A percentile compares a stretch with the other conserved stretches of the same genome.
Conservation (phyloP, 805 yeast species). For the Ogataea neopini region DNA sequence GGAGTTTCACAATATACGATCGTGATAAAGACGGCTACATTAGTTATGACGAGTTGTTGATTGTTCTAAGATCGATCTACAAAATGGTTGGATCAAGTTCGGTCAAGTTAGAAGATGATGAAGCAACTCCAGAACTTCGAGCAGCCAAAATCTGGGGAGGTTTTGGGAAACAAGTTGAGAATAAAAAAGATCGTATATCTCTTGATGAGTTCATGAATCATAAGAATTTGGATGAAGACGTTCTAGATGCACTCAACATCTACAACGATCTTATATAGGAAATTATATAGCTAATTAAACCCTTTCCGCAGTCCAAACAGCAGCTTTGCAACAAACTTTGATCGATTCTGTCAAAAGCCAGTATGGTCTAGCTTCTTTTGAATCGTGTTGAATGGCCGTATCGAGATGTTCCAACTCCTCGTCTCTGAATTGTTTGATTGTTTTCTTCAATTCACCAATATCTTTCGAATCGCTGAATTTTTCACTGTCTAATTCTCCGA, state of each 20-base stretch:
- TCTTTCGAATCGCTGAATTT: constrained; percentile 48
- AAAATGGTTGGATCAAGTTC: constrained; percentile 89
- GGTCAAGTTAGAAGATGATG: constrained; percentile 87
- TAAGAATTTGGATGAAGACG: constrained; percentile 74
- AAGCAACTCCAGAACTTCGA: constrained; percentile 86
- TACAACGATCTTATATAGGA: constrained; percentile 32
- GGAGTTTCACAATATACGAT: constrained; percentile 92
- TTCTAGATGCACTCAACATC: constrained; percentile 71
- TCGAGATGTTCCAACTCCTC: constrained; percentile 94
- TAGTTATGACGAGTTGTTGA: constrained; percentile 73
- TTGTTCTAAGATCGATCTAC: constrained; percentile 80
- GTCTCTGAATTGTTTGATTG: constrained; percentile 79
- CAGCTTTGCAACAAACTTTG: constrained; percentile 79
- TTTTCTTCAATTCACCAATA: constrained; percentile 54
- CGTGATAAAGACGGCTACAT: constrained; percentile 76
- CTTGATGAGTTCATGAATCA: constrained; percentile 83
- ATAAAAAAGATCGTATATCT: constrained; percentile 69
- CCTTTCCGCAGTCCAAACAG: constrained; percentile 90
- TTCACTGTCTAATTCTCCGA: constrained; percentile 35
- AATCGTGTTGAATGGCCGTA: constrained; percentile 89
- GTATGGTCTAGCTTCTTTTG: constrained; percentile 92
- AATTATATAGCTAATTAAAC: constrained; percentile 41
- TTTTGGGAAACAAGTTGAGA: constrained; percentile 55
- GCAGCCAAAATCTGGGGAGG: constrained; percentile 71
- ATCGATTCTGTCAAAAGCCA: constrained; percentile 85